phyloP scores from a whole-genome alignment of 768 basidiomycete species.

The Psilocybe azurescens region DNA sequence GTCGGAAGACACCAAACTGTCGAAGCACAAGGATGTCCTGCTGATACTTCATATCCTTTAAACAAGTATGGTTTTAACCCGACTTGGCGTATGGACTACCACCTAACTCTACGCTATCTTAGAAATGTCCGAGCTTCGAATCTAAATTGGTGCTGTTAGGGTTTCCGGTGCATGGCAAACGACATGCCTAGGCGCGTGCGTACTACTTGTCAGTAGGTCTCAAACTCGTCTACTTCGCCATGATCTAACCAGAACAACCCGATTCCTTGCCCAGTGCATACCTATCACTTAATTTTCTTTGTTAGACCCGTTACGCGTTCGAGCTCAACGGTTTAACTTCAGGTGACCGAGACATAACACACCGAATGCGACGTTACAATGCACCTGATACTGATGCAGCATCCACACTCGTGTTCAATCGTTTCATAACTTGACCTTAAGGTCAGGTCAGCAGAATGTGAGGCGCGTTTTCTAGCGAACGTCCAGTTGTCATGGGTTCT shows the following conservation, averaged over 20 bases:
- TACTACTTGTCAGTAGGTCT: not conserved
- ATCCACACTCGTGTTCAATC: not conserved
- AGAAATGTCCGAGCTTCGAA: not conserved
- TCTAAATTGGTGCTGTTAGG: not conserved
- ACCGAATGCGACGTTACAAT: not conserved
- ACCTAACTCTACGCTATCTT: not conserved
- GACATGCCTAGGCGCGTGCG: not conserved
- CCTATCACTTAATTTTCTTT: not conserved
- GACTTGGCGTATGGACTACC: not conserved
- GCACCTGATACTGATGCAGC: not conserved
- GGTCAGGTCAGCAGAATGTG: not conserved
- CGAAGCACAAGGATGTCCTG: not conserved
- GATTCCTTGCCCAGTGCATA: no score
- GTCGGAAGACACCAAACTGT: no score
- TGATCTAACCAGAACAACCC: no score
- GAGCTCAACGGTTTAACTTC: not conserved
- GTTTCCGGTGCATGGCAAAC: not conserved
- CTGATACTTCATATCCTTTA: not conserved
- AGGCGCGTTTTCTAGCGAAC: not conserved
- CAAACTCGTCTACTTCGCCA: no score
- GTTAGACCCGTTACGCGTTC: not conserved
- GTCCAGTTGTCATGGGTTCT: not conserved
- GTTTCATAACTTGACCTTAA: not conserved
- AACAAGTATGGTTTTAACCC: not conserved
- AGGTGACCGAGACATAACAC: not conserved